Conservation (phyloP, 495 filamentous ascomycete species). For the Poronia punctata region DNA sequence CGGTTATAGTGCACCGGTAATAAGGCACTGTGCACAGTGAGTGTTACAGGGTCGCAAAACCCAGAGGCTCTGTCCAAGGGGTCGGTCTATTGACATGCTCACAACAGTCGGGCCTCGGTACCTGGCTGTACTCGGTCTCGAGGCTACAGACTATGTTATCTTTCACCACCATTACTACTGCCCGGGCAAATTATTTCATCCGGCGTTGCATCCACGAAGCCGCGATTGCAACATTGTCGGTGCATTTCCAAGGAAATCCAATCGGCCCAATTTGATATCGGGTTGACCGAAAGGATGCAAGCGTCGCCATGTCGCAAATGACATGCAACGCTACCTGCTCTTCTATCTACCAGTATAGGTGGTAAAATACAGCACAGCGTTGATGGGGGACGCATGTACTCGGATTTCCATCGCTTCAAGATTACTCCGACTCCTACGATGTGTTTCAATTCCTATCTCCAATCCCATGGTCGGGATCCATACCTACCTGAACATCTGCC, state of each 20-base stretch:
- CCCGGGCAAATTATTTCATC: background rate
- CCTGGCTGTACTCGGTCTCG: background rate
- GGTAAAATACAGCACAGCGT: no score
- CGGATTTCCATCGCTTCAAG: slow-evolving; percentile 1
- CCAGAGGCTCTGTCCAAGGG: no score
- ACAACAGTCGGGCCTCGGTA: no score
- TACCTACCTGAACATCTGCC: no score
- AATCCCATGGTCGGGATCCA: background rate
- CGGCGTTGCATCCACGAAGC: slow-evolving; percentile 16
- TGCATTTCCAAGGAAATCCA: slow-evolving; percentile 3
- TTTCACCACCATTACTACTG: slow-evolving; percentile 1
- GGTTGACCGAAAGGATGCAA: no score
- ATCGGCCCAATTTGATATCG: slow-evolving; percentile 13
- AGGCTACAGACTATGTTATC: slow-evolving; percentile 3
- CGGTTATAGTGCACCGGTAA: no score
- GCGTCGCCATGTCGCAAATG: slow-evolving; percentile 14
- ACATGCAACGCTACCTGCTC: slow-evolving; percentile 10
- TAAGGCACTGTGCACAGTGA: no score
- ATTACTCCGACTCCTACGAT: background rate
- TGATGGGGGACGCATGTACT: slow-evolving; percentile 1
- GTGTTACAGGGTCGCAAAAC: no score
- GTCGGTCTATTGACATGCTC: no score
- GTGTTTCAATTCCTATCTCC: background rate
- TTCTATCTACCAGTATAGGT: slow-evolving; percentile 1
- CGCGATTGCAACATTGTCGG: slow-evolving; percentile 16